phyloP scores from a whole-genome alignment of 768 basidiomycete genomes.

The Hebeloma cylindrosporum region DNA sequence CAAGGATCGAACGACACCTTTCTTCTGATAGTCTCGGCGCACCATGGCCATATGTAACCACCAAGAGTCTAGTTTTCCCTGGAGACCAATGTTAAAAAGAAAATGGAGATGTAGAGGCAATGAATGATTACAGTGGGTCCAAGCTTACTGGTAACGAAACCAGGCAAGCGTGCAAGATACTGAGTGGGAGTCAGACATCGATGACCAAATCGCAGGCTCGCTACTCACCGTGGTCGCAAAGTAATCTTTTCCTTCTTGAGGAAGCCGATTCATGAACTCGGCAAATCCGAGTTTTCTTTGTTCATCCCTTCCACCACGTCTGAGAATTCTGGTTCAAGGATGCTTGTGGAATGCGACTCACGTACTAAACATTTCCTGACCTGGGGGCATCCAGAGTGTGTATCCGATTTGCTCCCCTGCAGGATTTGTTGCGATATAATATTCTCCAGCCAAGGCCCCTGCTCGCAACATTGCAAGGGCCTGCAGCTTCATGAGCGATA shows the following conservation, averaged over 20 bases:
- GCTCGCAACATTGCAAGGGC: constrained; percentile 26
- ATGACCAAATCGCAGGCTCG: background rate
- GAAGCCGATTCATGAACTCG: constrained; percentile 24
- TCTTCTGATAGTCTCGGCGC: constrained; percentile 24
- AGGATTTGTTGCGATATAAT: constrained; percentile 27
- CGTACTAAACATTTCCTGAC: constrained; percentile 32
- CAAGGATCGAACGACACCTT: constrained; percentile 24
- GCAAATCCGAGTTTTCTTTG: constrained; percentile 27
- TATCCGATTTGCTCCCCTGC: constrained; percentile 25
- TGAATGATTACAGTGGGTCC: constrained; percentile 20
- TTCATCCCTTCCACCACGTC: constrained; percentile 18
- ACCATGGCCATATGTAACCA: constrained; percentile 31
- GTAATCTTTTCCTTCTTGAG: constrained; percentile 24
- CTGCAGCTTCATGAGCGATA: constrained; percentile 23
- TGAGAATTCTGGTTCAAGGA: background rate
- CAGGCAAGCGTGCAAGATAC: constrained; percentile 23
- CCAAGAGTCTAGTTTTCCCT: constrained; percentile 29
- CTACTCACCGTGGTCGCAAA: constrained; percentile 22
- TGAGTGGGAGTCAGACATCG: constrained; percentile 8
- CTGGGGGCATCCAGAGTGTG: constrained; percentile 34
- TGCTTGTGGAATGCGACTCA: too few relatives aligned
- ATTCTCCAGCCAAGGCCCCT: constrained; percentile 26
- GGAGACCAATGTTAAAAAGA: background rate
- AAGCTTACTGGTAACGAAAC: constrained; percentile 20
- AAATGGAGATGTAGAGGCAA: background rate